Base-by-base conservation (phyloP, 2,329 filamentous ascomycete genomes). In the Aspergillus jensenii region DNA sequence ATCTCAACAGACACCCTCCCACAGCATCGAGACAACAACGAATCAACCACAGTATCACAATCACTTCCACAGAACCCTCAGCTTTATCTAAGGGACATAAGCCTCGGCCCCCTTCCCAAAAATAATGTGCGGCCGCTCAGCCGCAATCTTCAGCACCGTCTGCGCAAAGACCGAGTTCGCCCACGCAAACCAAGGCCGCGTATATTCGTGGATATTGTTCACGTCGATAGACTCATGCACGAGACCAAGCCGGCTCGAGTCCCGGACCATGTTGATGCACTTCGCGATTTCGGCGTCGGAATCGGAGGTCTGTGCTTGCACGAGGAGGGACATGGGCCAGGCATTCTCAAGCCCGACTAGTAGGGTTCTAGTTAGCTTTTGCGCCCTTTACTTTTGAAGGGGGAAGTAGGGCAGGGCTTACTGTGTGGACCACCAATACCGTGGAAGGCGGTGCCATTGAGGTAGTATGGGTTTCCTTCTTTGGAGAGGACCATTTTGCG, bases 121-220 rank as follows among this genome's bases (percentile, higher is more conserved):
- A 40, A 98, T 82, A 66, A 98, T 74, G 74, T 96, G 85, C 3
- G 95, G 95, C 75, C 96, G 96, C 71, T 93, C 81, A 75, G 89
- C 88, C 1, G 93, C 95, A 52, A 99, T 72, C 78, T 97, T 91
- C 52, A 99, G 78, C 46, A 99, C 91, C 0, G 93, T 96, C 74
- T 91, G 88, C 14, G 93, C 92, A 76, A 96, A 98, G 11, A 99
- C 91, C 1, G 91, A 95, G 67, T 99, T 99, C 11, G 95, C 95
- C 95, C 93, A 98, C 2, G 93, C 91, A 73, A 98, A 98, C 93
- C 93, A 98, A 69, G 89, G 91, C 63, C 92, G 82, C 2, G 93
- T 97, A 74, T 95, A 98, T 39, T 84, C 80, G 41, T 75, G 77
- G 35, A 82, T 77, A 58, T 83, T 78, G 60, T 93, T 87, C 5